Base-by-base conservation (phyloP, 768 basidiomycete genomes). In the Sutorius australiensis region DNA sequence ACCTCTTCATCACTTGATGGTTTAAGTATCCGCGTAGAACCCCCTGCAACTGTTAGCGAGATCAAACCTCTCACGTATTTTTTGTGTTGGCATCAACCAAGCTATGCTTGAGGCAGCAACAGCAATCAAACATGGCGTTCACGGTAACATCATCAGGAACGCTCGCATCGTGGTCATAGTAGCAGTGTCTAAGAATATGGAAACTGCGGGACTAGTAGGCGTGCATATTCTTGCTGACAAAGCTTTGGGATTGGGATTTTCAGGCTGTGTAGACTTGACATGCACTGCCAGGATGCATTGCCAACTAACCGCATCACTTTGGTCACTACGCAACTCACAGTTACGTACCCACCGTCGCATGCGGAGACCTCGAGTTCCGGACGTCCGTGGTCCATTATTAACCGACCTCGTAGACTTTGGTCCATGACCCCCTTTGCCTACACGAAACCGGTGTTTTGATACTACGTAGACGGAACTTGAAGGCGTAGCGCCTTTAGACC, bases 51-150 rank as follows among this genome's bases (percentile, higher is more conserved):
- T 13, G 19, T 6, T 41, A 30, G 33, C n/a, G 44, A 34, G 41
- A 44, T 41, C 12, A 36, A 30, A 17, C 28, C 37, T 12, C 28
- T 12, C 10, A 0, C 33, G 31, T 40, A 36, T 43, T 50, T 50
- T 53, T 37, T 30, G 33, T 31, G 31, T 36, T 21, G 40, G 49
- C 53, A 59, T 59, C 58, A 59, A 51, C 37, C 48, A 51, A 31
- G 42, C 43, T 27, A 41, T 45, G 49, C 53, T 21, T 36, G 32
- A 47, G 31, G 17, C 34, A 17, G 49, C 53, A 55, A 55, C 48
- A 13, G 2, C n/a, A 31, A 50, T 54, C 37, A 45, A 7, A 43
- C 21, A 16, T 13, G 1, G 24, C 24, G 8, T 17, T 47, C 24
- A n/a, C 9, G 27, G 24, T n/a, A 36, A 31, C 33, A 45, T 27